Evolutionary conservation across 2,329 filamentous ascomycete species (phyloP).

Genomic region (Penicillium italicum): DNA sequence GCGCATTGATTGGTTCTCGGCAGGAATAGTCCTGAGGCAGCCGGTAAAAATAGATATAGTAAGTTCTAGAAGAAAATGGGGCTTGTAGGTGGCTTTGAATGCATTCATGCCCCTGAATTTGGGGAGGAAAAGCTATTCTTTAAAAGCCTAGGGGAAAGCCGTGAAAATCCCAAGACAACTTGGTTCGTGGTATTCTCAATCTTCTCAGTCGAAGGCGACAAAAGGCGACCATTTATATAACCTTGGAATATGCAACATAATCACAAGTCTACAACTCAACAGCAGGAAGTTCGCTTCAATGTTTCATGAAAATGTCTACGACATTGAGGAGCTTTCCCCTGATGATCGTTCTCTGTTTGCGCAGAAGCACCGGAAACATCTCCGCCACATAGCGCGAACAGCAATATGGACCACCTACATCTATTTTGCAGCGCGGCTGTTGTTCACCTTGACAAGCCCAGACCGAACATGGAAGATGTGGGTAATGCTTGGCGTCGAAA

Average conservation of each 20-base stretch:
- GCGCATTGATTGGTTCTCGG: background rate
- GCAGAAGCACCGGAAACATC: constrained; percentile 15
- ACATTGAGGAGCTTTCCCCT: constrained; percentile 23
- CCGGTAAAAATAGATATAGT: constrained; percentile 1
- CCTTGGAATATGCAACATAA: constrained; percentile 4
- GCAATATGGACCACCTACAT: constrained; percentile 19
- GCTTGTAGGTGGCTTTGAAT: background rate
- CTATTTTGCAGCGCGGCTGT: constrained; percentile 22
- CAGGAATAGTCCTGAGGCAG: background rate
- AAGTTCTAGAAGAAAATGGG: background rate
- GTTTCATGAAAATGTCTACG: constrained; percentile 7
- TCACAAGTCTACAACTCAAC: background rate
- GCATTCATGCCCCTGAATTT: background rate
- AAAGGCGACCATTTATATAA: background rate
- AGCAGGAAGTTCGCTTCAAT: constrained; percentile 9
- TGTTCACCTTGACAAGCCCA: constrained; percentile 6
- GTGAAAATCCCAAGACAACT: background rate
- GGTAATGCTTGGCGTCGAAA: constrained; percentile 27
- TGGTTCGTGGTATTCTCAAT: background rate
- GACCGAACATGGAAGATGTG: constrained; percentile 25
- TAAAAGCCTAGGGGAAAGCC: background rate
- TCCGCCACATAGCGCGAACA: constrained; percentile 15
- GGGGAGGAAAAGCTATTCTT: background rate
- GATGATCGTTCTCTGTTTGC: constrained; percentile 14
- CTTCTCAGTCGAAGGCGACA: background rate